Conservation (phyloP, 331 rosid genomes). For the Prunus yedoensis region DNA sequence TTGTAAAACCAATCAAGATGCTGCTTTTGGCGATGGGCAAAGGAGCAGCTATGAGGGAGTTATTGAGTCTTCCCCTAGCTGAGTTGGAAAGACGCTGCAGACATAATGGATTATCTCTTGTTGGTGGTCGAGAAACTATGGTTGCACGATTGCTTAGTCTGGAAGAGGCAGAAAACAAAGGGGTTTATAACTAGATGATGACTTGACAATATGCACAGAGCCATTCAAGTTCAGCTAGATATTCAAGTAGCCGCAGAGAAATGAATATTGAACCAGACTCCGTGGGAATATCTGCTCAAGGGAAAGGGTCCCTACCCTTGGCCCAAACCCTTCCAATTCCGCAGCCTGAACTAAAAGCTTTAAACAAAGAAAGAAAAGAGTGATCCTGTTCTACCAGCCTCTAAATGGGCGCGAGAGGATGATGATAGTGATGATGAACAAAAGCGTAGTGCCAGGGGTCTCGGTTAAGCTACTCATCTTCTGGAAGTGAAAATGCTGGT, state of each 20-base stretch:
- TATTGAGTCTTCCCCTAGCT: conserved; percentile 81
- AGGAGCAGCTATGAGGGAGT: conserved; percentile 91
- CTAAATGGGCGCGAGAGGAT: conserved; percentile 99
- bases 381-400: conserved; percentile 83
- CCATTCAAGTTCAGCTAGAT: conserved; percentile 68
- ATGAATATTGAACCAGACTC: conserved; percentile 64
- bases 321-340: conserved; percentile 59
- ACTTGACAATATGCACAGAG: conserved; percentile 68
- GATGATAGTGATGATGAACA: conserved; percentile 94
- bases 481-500: conserved; percentile 93
- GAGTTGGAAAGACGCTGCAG: conserved; percentile 97
- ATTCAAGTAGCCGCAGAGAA: conserved; percentile 58
- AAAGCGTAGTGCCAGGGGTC: conserved; percentile 56
- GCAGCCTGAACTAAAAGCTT: conserved; percentile 75
- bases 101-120: conserved; percentile 96
- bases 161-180: conserved; percentile 95
- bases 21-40: conserved; percentile 96
- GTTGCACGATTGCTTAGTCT: conserved; percentile 91
- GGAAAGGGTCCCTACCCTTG: conserved; percentile 56
- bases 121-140: conserved; percentile 98
- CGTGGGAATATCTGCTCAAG: conserved; percentile 56
- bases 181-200: conserved; percentile 76
- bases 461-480: conserved; percentile 88
- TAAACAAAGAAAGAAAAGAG: conserved; percentile 68
- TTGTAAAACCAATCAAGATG: conserved; percentile 72